Evolutionary conservation across 2,329 filamentous ascomycete genomes (phyloP).

Genomic region (Aspergillus pseudoviridinutans): DNA sequence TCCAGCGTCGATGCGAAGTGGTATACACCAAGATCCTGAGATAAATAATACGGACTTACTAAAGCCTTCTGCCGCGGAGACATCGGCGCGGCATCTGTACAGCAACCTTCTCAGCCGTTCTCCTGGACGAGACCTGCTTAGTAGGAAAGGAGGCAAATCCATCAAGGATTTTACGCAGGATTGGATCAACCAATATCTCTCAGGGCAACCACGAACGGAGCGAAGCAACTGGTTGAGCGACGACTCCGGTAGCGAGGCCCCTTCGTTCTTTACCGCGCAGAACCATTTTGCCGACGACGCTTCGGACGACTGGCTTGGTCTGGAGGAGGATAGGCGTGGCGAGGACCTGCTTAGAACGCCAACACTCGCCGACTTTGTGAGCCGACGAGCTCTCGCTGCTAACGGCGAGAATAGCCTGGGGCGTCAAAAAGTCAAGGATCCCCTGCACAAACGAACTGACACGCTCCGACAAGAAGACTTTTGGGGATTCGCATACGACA

Average conservation of each 20-base stretch:
- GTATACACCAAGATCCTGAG: constrained; percentile 19
- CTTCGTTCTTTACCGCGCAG: constrained; percentile 51
- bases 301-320: constrained; percentile 43
- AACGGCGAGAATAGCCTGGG: constrained; percentile 15
- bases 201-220: constrained; percentile 65
- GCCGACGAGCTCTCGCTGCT: constrained; percentile 17
- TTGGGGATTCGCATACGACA: constrained; percentile 44
- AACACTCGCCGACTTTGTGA: constrained; percentile 34
- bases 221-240: constrained; percentile 81
- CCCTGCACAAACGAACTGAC: constrained; percentile 35
- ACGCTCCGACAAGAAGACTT: constrained; percentile 44
- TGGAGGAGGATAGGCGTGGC: constrained; percentile 36
- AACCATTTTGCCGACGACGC: constrained; percentile 40
- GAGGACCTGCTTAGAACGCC: constrained; percentile 40
- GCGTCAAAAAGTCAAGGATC: constrained; percentile 30
- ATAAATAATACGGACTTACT: constrained; percentile 24
- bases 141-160: constrained; percentile 29
- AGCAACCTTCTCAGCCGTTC: constrained; percentile 25
- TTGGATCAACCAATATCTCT: constrained; percentile 82
- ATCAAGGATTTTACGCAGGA: constrained; percentile 67
- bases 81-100: constrained; percentile 17
- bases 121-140: constrained; percentile 20
- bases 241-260: constrained; percentile 68
- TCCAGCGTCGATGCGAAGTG: constrained; percentile 28
- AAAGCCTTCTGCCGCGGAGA: constrained; percentile 25